These are phyloP conservation scores for Venturia nashicola DNA, from an alignment of 2,329 filamentous ascomycete species.

Conservation along the genomic window DNA sequence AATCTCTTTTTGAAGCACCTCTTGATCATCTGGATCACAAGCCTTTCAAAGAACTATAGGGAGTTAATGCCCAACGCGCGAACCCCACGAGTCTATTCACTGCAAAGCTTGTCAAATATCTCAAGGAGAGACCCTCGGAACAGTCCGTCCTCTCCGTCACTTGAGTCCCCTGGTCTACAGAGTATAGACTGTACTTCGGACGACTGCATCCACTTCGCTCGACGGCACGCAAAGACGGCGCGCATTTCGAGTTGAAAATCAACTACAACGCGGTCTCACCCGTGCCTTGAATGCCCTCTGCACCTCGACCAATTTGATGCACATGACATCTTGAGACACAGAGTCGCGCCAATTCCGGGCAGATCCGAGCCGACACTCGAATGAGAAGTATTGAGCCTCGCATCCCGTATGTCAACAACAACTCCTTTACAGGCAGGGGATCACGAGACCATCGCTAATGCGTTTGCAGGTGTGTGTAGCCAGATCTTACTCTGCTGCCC, in stretches of 20 bases:
- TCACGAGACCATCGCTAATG: background rate
- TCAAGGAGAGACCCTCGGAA: background rate
- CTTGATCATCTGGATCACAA: background rate
- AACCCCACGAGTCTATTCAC: background rate
- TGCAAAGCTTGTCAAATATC: background rate
- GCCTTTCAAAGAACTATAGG: background rate
- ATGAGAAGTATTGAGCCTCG: background rate
- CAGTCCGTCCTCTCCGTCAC: background rate
- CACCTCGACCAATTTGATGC: background rate
- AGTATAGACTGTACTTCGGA: background rate
- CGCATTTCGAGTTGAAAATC: background rate
- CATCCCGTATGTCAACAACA: background rate
- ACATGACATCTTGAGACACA: background rate
- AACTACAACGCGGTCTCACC: background rate
- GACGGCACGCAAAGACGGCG: background rate
- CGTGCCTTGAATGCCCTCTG: background rate
- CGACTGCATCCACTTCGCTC: background rate
- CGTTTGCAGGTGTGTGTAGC: background rate
- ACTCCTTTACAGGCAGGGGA: background rate
- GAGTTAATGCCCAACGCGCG: background rate
- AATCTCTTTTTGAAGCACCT: background rate
- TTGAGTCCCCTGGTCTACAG: background rate
- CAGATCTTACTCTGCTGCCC: background rate
- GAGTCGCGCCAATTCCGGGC: background rate
- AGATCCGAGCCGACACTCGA: background rate